These are phyloP conservation scores for Raddia distichophylla DNA, from an alignment of 176 grass and related monocot species.

Conservation along the genomic window DNA sequence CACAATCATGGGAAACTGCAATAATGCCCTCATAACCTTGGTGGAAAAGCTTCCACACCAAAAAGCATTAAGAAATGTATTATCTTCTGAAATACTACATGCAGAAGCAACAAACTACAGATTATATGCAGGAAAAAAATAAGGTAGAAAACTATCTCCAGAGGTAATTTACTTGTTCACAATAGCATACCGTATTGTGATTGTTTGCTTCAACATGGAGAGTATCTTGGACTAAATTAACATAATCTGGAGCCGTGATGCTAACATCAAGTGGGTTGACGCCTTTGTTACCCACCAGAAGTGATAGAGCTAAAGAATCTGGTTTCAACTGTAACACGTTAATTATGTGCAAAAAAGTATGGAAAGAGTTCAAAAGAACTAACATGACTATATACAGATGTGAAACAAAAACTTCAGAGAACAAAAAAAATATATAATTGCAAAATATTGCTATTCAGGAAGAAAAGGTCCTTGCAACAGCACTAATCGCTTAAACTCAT, in stretches of 20 bases:
- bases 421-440: background rate
- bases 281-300: slow-evolving; percentile 86
- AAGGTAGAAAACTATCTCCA: slow-evolving; percentile 14
- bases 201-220: slow-evolving; percentile 59
- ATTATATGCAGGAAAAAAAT: background rate
- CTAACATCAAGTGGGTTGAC: slow-evolving; percentile 59
- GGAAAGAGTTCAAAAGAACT: background rate
- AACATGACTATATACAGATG: background rate
- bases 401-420: background rate
- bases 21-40: slow-evolving; percentile 16
- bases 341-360: slow-evolving; percentile 3
- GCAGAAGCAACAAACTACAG: background rate
- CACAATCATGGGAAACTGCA: background rate
- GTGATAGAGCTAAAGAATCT: slow-evolving; percentile 86
- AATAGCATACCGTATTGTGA: slow-evolving; percentile 64
- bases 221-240: slow-evolving; percentile 51
- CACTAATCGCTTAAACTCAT: slow-evolving; percentile 16
- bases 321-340: slow-evolving; percentile 38
- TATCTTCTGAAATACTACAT: slow-evolving; percentile 19
- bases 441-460: background rate
- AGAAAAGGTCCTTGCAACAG: slow-evolving; percentile 8
- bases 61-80: background rate
- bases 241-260: slow-evolving; percentile 64
- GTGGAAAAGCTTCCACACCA: background rate
- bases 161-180: slow-evolving; percentile 10